A percentile compares a stretch with the other conserved stretches of the same genome.
Conservation (phyloP, 768 basidiomycete genomes). For the Dacryopinax spathularia region DNA sequence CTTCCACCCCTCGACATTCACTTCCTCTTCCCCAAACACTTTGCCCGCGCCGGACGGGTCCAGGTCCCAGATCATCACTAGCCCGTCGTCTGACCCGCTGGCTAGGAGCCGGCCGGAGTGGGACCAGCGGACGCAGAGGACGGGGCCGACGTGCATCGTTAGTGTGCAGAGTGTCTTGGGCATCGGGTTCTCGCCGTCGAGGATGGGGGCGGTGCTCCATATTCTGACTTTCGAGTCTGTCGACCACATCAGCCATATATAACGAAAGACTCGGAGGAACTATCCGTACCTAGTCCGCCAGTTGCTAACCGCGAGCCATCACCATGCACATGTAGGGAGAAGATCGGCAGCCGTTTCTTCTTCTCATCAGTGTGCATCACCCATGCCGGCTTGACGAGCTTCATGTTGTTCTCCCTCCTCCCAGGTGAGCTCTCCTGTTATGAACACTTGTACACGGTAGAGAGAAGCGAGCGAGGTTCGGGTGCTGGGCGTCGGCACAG, state of each 20-base stretch:
- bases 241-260: not conserved
- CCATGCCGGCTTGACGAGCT: conserved; percentile 82
- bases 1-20: conserved; percentile 97
- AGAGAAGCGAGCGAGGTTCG: not conserved
- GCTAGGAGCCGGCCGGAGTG: conserved; percentile 88
- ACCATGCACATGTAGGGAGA: conserved; percentile 86
- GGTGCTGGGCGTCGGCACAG: not conserved
- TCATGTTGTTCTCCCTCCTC: conserved; percentile 35
- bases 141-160: conserved; percentile 67
- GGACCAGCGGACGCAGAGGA: conserved; percentile 84
- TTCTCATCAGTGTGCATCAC: conserved; percentile 26
- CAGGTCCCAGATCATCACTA: conserved; percentile 93
- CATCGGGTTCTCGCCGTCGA: conserved; percentile 53
- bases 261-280: not conserved
- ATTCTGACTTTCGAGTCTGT: conserved; percentile 85
- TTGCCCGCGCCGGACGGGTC: conserved; percentile 85
- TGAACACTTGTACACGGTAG: no score
- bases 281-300: conserved; percentile 48
- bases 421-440: no score
- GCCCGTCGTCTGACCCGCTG: conserved; percentile 89
- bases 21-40: conserved; percentile 88
- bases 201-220: conserved; percentile 92
- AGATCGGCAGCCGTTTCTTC: conserved; percentile 64
- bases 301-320: conserved; percentile 96
- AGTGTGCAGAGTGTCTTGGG: conserved; percentile 84